These are phyloP conservation scores for Lentinula sp. DNA, from an alignment of 768 basidiomycete genomes.

Conservation along the genomic window DNA sequence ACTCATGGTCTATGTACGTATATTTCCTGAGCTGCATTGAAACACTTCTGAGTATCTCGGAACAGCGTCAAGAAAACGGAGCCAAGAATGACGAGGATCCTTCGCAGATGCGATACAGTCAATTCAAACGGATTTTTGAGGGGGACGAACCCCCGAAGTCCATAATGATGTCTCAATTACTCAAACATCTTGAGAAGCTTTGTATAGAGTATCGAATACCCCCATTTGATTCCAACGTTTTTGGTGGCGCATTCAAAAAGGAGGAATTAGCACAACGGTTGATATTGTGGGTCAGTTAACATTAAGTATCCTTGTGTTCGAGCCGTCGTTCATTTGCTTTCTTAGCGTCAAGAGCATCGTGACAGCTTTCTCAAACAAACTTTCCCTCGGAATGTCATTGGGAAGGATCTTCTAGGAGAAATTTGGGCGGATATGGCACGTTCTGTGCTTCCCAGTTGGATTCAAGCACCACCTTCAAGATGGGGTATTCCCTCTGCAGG, in stretches of 20 bases:
- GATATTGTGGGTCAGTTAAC: not conserved
- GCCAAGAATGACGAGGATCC: not conserved
- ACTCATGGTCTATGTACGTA: not conserved
- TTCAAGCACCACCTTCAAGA: slow-evolving; percentile 14
- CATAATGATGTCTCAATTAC: not conserved
- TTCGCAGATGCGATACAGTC: not conserved
- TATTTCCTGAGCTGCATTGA: not conserved
- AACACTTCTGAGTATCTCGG: not conserved
- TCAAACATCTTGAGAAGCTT: not conserved
- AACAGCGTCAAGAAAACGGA: not conserved
- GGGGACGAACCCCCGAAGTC: not conserved
- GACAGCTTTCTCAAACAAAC: not conserved
- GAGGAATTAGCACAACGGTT: not conserved
- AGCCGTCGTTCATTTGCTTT: not conserved
- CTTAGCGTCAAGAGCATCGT: not conserved
- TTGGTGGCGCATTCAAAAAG: not conserved
- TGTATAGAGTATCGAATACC: not conserved
- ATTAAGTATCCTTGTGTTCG: not conserved
- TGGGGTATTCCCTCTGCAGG: slow-evolving; percentile 18
- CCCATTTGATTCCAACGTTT: not conserved
- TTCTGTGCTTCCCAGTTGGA: slow-evolving; percentile 20
- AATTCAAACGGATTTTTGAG: not conserved
- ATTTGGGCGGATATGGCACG: slow-evolving; percentile 14
- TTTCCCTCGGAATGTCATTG: slow-evolving; percentile 2
- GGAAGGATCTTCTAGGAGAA: slow-evolving; percentile 8